These are phyloP conservation scores for Aspergillus saccharolyticus DNA, from an alignment of 495 filamentous ascomycete genomes.

Conservation along the genomic window DNA sequence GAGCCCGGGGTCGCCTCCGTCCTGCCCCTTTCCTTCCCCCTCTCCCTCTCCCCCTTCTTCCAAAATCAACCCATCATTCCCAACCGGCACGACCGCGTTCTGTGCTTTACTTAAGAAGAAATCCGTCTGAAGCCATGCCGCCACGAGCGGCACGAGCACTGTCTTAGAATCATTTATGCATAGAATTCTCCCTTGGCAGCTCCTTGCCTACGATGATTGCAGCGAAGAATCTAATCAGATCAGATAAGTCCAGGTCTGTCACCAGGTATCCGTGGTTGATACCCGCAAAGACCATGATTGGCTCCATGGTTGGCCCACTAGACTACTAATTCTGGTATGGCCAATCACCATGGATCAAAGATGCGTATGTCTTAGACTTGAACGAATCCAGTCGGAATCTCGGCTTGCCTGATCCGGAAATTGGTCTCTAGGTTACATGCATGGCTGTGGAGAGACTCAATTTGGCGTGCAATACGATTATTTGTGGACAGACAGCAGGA, in stretches of 20 bases:
- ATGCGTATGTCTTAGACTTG: not conserved
- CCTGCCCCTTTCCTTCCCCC: not conserved
- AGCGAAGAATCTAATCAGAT: not conserved
- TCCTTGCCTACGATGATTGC: not conserved
- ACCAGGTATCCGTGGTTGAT: not conserved
- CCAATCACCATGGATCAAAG: not conserved
- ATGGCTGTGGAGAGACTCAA: not conserved
- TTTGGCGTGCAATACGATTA: not conserved
- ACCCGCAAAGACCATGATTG: not conserved
- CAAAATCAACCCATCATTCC: constrained; percentile 11
- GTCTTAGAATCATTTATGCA: not conserved
- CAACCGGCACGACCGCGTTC: constrained; percentile 15
- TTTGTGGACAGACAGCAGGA: too few species aligned
- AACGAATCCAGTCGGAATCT: not conserved
- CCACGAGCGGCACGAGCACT: constrained; percentile 8
- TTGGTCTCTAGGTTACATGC: not conserved
- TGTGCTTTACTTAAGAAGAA: constrained; percentile 18
- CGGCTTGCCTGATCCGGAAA: not conserved
- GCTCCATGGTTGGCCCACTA: not conserved
- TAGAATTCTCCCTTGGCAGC: not conserved
- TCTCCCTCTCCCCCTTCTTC: constrained; percentile 1
- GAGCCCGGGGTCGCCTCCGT: too few species aligned
- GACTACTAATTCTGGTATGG: not conserved
- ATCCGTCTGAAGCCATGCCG: constrained; percentile 10
- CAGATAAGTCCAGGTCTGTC: not conserved